A percentile compares a stretch with the other conserved stretches of the same genome.
phyloP scores from a whole-genome alignment of 2,329 filamentous ascomycete species.

The Neurospora sp. region DNA sequence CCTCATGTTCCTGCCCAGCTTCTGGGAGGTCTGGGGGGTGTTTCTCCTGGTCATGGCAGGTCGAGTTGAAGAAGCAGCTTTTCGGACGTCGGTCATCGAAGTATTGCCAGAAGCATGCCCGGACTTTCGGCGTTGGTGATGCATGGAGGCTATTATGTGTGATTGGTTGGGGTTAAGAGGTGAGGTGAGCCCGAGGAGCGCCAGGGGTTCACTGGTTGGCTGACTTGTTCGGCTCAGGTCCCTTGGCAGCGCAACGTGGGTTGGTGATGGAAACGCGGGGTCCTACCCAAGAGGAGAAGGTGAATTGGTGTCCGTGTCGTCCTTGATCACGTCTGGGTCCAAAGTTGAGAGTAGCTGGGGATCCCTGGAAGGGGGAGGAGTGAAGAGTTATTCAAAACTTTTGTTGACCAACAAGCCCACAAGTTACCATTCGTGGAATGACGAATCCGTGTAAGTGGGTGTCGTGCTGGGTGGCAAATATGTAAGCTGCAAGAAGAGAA shows the following conservation, averaged over 20 bases:
- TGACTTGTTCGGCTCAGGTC: conserved; percentile 1
- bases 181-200: conserved; percentile 4
- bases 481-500: conserved; percentile 17
- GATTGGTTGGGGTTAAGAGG: conserved; percentile 12
- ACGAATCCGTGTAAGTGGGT: conserved; percentile 4
- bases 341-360: neutral
- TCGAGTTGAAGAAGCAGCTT: conserved; percentile 32
- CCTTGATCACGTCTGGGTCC: neutral
- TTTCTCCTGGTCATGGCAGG: conserved; percentile 36
- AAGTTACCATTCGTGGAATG: neutral
- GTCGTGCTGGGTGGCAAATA: conserved; percentile 18
- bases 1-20: conserved; percentile 40
- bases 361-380: neutral
- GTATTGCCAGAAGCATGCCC: conserved; percentile 43
- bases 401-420: conserved; percentile 5
- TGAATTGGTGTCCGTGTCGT: neutral
- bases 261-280: conserved; percentile 3
- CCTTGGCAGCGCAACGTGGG: conserved; percentile 8
- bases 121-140: conserved; percentile 48
- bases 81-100: conserved; percentile 46
- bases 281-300: conserved; percentile 2
- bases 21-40: conserved; percentile 31
- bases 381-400: conserved; percentile 5
- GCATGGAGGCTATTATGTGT: conserved; percentile 31
- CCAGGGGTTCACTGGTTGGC: conserved; percentile 10